These are phyloP conservation scores for Wickerhamomyces xylosicus DNA, from an alignment of 805 yeast species.

Conservation along the genomic window DNA sequence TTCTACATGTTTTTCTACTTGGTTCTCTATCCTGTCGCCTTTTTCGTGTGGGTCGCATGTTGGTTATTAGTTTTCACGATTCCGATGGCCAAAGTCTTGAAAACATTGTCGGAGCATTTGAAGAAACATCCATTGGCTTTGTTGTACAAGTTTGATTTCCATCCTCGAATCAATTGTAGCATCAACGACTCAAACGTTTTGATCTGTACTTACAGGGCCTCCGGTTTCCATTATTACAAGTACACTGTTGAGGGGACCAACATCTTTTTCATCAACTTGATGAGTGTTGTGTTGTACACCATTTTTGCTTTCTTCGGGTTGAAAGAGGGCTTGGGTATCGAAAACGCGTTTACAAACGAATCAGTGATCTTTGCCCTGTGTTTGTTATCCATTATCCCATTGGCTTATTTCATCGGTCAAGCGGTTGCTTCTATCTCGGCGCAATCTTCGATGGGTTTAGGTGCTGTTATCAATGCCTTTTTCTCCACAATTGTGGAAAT, in stretches of 20 bases:
- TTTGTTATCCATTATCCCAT: conserved; percentile 76
- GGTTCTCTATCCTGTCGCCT: conserved; percentile 57
- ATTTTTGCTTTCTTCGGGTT: conserved; percentile 67
- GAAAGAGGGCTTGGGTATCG: conserved; percentile 32
- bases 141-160: conserved; percentile 51
- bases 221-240: conserved; percentile 90
- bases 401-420: conserved; percentile 95
- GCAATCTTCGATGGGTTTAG: conserved; percentile 97
- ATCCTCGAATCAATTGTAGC: conserved; percentile 8
- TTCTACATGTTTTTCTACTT: conserved; percentile 66
- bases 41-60: conserved; percentile 43
- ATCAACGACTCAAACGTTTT: conserved; percentile 43
- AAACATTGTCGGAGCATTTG: conserved; percentile 61
- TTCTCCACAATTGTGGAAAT: conserved; percentile 95
- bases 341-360: conserved; percentile 37
- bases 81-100: conserved; percentile 81
- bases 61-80: conserved; percentile 86
- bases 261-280: conserved; percentile 79
- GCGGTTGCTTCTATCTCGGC: conserved; percentile 99
- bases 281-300: conserved; percentile 71
- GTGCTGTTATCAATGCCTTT: conserved; percentile 96
- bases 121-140: conserved; percentile 87
- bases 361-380: conserved; percentile 64
- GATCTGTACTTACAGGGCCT: conserved; percentile 84
- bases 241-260: conserved; percentile 95